phyloP scores from a whole-genome alignment of 1,139 yeast genomes.

The Ashbya aceris region DNA sequence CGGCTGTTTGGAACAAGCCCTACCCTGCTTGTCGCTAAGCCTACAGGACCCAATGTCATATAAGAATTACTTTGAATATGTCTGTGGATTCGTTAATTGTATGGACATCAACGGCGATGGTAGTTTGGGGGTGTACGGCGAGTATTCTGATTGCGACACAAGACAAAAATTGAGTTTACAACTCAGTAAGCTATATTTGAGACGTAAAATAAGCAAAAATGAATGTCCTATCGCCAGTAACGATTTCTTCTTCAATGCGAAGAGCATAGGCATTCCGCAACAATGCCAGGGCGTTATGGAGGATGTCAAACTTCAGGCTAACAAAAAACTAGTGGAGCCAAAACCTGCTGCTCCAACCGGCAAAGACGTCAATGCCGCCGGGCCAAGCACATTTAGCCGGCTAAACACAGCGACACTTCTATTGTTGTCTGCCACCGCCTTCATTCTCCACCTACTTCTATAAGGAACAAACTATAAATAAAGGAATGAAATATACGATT shows the following conservation, averaged over 20 bases:
- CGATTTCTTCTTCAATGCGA: slow-evolving; percentile 16
- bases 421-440: background rate
- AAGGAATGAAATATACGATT: background rate
- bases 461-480: no score
- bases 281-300: slow-evolving; percentile 5
- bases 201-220: slow-evolving; percentile 22
- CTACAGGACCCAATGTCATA: slow-evolving; percentile 30
- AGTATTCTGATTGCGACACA: slow-evolving; percentile 46
- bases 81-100: slow-evolving; percentile 47
- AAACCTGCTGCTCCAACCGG: background rate
- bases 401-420: background rate
- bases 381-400: background rate
- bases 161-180: slow-evolving; percentile 46
- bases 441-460: background rate
- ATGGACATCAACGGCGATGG: slow-evolving; percentile 43
- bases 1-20: slow-evolving; percentile 43
- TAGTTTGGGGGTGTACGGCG: slow-evolving; percentile 43
- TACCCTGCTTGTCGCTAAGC: slow-evolving; percentile 42
- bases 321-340: background rate
- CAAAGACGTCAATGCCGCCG: slow-evolving; percentile 2
- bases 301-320: slow-evolving; percentile 1
- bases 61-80: slow-evolving; percentile 34
- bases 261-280: slow-evolving; percentile 5
- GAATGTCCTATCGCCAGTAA: slow-evolving; percentile 18
- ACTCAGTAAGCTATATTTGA: slow-evolving; percentile 39